Base-by-base conservation (phyloP, 495 filamentous ascomycete species). In the Bathelium albidoporum region DNA sequence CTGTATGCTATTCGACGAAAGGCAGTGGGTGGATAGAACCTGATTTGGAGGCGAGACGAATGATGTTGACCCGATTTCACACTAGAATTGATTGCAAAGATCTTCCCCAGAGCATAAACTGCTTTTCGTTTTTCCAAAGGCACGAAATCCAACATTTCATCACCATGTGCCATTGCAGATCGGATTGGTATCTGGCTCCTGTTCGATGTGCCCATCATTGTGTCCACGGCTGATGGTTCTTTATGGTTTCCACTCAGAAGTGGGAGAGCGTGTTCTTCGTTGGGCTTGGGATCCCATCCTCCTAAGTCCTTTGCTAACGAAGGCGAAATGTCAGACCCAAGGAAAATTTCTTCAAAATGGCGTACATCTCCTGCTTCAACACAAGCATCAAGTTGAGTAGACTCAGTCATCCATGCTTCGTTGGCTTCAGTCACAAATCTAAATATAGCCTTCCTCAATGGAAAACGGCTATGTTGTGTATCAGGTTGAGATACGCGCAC, bases 101-200 rank as follows among this genome's bases (percentile, higher is more conserved):
- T 81, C 59, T 79, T 79, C 0, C 81, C 76, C 4, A 87, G 65
- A 31, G 83, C 63, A 72, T 83, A 85, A 12, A 78, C 66, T 10
- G 77, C 77, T 43, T 76, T 73, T 61, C 79, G 77, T 1, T 34
- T 65, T 62, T 79, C 76, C 58, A 81, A 9, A 7, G 29, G 5
- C 24, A 3, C 20, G 10, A 55, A 28, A n/a, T 9, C n/a, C n/a
- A n/a, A n/a, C n/a, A n/a, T n/a, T n/a, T n/a, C n/a, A n/a, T n/a
- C n/a, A n/a, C n/a, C n/a, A n/a, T n/a, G n/a, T n/a, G n/a, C n/a
- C n/a, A n/a, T n/a, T n/a, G n/a, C n/a, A n/a, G n/a, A n/a, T n/a
- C n/a, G n/a, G n/a, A n/a, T n/a, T n/a, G n/a, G n/a, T n/a, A n/a
- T n/a, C n/a, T n/a, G n/a, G n/a, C n/a, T n/a, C n/a, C n/a, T n/a